Base-by-base conservation (phyloP, 495 filamentous ascomycete species). In the Platismatia glauca region DNA sequence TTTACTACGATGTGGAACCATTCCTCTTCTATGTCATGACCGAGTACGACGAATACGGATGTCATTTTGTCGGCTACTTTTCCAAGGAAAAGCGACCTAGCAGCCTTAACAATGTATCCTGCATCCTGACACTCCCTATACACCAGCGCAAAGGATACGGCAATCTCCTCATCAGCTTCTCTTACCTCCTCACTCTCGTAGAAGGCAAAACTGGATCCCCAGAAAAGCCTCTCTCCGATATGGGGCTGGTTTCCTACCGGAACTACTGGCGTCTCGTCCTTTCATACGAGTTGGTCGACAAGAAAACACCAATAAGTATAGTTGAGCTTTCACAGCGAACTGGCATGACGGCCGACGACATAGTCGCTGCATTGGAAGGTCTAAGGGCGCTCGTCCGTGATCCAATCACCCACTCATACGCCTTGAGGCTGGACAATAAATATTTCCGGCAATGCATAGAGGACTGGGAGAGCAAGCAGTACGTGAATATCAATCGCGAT, bases 1-100 rank as follows among this genome's bases (percentile, higher is more conserved):
- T 98, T 15, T 98, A 98, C 71, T 98, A 98, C 74, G 94, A 98
- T 69, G 94, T 98, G 6, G 95, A 98, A 63, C 94, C 94, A 0
- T 98, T 98, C 71, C 76, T 98, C 22, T 98, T 98, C 78, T 98
- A 98, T 74, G 91, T 98, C 55, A 93, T 98, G 81, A 96, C 91
- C 57, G 94, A 97, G 71, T 92, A 86, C 67, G 91, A 98, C 68
- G 90, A 96, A 39, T 75, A 88, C 41, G 94, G 94, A 24, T 97
- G 91, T 70, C 94, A 97, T 72, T 97, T 98, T 69, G 95, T 98
- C 50, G 94, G 94, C 22, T 98, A 98, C 71, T 98, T 98, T 70
- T 97, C 95, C 60, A 98, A 98, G 76, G 94, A 98, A 72, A 98
- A 98, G 75, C 84, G 94, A n/a, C 89, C 88, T 6, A 93, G 89